Conservation (phyloP, 306 rosid genomes). For the Spatholobus suberectus region DNA sequence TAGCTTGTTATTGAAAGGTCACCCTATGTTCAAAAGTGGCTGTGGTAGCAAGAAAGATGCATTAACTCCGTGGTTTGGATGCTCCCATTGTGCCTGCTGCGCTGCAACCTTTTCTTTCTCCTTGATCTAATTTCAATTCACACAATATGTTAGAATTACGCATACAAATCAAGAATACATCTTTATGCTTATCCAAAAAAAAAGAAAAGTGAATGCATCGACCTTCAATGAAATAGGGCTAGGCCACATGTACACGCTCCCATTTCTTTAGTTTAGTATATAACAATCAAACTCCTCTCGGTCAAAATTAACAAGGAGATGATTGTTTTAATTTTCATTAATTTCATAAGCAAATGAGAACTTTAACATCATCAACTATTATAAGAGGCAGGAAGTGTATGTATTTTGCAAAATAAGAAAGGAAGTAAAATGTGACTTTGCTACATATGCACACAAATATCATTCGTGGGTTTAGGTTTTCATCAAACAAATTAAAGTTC, state of each 20-base stretch:
- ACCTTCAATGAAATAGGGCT: not conserved
- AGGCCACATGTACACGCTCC: not conserved
- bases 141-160: not conserved
- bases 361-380: not conserved
- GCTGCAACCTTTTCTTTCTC: slow-evolving; percentile 71
- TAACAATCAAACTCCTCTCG: not conserved
- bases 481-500: not conserved
- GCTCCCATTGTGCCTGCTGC: slow-evolving; percentile 67
- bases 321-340: not conserved
- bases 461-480: not conserved
- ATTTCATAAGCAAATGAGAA: not conserved
- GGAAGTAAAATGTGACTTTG: not conserved
- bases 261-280: not conserved
- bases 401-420: not conserved
- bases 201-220: no score
- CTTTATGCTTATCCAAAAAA: no score
- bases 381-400: not conserved
- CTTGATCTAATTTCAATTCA: slow-evolving; percentile 61
- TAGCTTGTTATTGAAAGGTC: not conserved
- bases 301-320: not conserved
- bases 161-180: not conserved
- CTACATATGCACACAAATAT: not conserved
- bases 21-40: slow-evolving; percentile 75
- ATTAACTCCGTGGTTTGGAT: slow-evolving; percentile 59
- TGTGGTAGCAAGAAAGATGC: slow-evolving; percentile 53